Evolutionary conservation across 2,329 filamentous ascomycete species (phyloP), one percentile per base, ranked within the genome.

Genomic region (Penicillium janthinellum): DNA sequence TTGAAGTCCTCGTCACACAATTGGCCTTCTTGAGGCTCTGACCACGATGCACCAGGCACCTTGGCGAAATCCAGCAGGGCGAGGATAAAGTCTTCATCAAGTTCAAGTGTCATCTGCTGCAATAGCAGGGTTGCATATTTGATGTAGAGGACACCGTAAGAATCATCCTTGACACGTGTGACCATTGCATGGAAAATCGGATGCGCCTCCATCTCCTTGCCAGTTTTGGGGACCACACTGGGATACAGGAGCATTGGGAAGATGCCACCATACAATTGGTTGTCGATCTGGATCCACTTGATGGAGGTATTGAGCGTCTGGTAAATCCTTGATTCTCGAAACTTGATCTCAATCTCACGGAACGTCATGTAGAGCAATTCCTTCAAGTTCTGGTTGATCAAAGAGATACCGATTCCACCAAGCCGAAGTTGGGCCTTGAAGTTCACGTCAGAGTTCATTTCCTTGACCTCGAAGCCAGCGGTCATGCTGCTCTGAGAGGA

Each of bases 231-330:
- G 15, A 99, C 95, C 10, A 99, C 95, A 77, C 93, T 97, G 5
- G 95, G 95, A 74, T 99, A 99, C 58, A 99, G 83, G 34, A 99
- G 87, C 79, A 99, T 96, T 0, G 95, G 95, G 83, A 99, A 99
- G 67, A 99, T 93, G 28, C 96, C 95, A 31, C 96, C 96, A 71
- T 99, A 99, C 14, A 99, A 86, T 76, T 99, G 95, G 69, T 99
- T 99, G 77, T 99, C 95, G 68, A 99, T 91, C 77, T 99, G 95
- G 31, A 99, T 95, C 96, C 96, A 99, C 76, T 99, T 98, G 73
- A 98, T 89, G 0, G 92, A 91, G 53, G 95, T 82, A 50, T 91
- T 94, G 62, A 97, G 78, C 0, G 92, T 98, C 77, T 99, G 95
- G 72, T 96, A 96, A 15, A 97, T 81, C 17, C 88, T 86, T n/a